Evolutionary conservation across 1,284 basidiomycete species (phyloP), one percentile per base, ranked within the genome.

Genomic region (Ceratobasidium sp.): DNA sequence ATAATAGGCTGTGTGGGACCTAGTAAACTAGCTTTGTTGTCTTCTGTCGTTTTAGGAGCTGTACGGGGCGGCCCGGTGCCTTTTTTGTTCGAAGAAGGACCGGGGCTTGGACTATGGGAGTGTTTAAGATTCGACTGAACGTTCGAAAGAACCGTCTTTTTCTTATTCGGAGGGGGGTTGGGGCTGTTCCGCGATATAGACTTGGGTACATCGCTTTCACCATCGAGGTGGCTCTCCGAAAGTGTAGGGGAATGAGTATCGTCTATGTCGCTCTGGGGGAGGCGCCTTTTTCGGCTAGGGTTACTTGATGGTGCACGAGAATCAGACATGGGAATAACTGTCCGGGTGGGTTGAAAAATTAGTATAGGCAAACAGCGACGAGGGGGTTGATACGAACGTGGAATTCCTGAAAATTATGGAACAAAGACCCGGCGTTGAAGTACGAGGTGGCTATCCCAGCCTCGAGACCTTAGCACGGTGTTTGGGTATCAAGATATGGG

Each of bases 51-150:
- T 49, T 44, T 52, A 23, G 63, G 63, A 43, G 63, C 63, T 26
- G 63, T 55, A 23, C 50, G 47, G 14, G 63, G 63, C 43, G 63
- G 63, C 9, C 63, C 63, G 2, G 63, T 67, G 7, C 63, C 63
- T 44, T 54, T 67, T 55, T 67, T 67, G 21, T 21, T 32, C 16
- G 47, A 54, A 38, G 59, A 62, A 14, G 63, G 63, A 18, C 63
- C 63, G 2, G 63, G 63, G 16, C 63, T 67, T 13, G 63, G 63
- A 49, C 63, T 67, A 28, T 67, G 63, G 38, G 63, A 67, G 26
- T 67, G 63, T n/a, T 67, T 67, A n/a, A 67, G 63, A 35, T 55
- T 55, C n/a, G 63, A 67, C 21, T 67, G 63, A 26, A 67, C 63
- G 35, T 55, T 55, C 26, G 63, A 67, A 13, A 67, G 50, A 9